Base-by-base conservation (phyloP, 371 early-diverging fungal genomes). In the Rhizopus microsporus region DNA sequence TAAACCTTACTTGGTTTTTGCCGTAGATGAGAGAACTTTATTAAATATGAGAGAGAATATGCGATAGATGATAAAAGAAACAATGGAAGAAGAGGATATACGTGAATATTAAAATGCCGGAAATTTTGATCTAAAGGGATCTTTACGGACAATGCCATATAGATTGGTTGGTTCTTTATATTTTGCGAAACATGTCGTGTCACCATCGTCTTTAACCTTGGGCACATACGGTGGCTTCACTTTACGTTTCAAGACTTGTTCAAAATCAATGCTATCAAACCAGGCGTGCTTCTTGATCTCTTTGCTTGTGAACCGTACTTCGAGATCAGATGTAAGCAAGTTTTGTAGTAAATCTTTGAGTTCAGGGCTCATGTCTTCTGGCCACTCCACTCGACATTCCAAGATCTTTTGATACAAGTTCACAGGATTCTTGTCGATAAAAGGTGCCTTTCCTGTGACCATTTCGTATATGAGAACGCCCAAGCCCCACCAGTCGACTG, bases 401-500 rank as follows among this genome's bases (percentile, higher is more conserved):
- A 92, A 73, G 91, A 39, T 99, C 85, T 68, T 66, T 49, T 91
- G 89, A 67, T 93, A 93, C 57, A 93, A 82, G 16, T 86, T 87
- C 45, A 89, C 87, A 6, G 91, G 90, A 40, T 94, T 95, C 64
- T 97, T 94, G 69, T 96, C 98, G 64, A 90, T 89, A 77, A 97
- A 98, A 7, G 99, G 99, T 17, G 98, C 81, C 63, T 87, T 83
- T 62, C 98, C 99, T 13, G 82, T 88, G 40, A 92, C 70, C 87
- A 95, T 93, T 77, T 99, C 99, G 71, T 91, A 99, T 45, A 99
- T 90, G 39, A 99, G 78, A 38, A 99, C 88, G 13, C 99, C 99
- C 23, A 99, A 77, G 5, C 98, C 92, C 94, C 97, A 99, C 94
- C 96, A 97, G 75, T 99, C 99, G 5, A 97, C 99, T 4, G 96